These are phyloP conservation scores for Retiboletus flavoniger DNA, from an alignment of 1,284 basidiomycete genomes.

Conservation along the genomic window DNA sequence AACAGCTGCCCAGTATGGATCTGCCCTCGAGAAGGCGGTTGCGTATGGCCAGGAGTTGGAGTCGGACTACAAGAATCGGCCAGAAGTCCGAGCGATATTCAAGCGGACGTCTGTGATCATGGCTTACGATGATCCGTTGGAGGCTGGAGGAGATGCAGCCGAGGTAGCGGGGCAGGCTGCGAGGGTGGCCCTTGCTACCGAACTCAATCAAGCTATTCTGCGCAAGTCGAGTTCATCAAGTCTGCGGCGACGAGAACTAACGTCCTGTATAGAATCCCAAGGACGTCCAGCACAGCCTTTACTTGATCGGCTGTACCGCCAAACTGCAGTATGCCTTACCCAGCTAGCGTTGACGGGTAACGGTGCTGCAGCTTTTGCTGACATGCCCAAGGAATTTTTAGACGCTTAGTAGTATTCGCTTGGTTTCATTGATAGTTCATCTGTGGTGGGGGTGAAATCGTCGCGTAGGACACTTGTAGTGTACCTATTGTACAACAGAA, in stretches of 20 bases:
- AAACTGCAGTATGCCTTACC: constrained; percentile 60
- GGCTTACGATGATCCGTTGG: constrained; percentile 71
- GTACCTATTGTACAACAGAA: constrained; percentile 16
- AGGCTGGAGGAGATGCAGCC: constrained; percentile 59
- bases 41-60: constrained; percentile 68
- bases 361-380: constrained; percentile 76
- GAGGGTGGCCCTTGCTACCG: constrained; percentile 64
- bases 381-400: constrained; percentile 70
- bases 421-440: neutral
- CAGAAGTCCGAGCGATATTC: constrained; percentile 62
- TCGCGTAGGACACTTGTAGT: constrained; percentile 15
- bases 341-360: constrained; percentile 68
- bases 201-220: constrained; percentile 78
- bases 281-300: constrained; percentile 67
- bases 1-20: constrained; percentile 46
- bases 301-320: constrained; percentile 73
- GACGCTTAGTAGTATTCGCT: constrained; percentile 32
- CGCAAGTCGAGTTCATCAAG: constrained; percentile 47
- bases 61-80: constrained; percentile 66
- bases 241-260: constrained; percentile 7
- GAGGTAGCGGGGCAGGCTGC: constrained; percentile 67
- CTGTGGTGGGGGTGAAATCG: neutral
- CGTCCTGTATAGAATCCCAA: constrained; percentile 61
- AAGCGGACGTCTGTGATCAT: constrained; percentile 75
- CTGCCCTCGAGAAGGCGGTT: constrained; percentile 63